phyloP scores from a whole-genome alignment of 2,329 filamentous ascomycete species.

The Aspergillus viridinutans region DNA sequence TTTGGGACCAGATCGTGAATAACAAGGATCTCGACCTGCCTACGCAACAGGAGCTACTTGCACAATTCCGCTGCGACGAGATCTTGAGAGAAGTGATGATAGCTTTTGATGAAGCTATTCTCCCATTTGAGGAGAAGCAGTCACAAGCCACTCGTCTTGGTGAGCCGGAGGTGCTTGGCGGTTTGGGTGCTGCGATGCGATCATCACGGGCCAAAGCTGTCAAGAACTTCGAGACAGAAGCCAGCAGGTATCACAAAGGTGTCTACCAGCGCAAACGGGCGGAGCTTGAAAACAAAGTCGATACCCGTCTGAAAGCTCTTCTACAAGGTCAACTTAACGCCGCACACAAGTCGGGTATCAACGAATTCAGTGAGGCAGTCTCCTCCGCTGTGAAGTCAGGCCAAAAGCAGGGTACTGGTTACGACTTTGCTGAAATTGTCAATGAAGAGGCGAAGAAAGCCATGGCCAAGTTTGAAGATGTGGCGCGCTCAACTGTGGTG shows the following conservation, averaged over 20 bases:
- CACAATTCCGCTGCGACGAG: conserved; percentile 96
- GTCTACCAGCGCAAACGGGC: conserved; percentile 82
- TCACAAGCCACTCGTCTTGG: conserved; percentile 70
- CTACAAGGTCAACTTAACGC: conserved; percentile 85
- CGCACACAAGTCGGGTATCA: conserved; percentile 82
- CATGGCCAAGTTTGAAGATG: conserved; percentile 68
- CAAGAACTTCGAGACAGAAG: conserved; percentile 82
- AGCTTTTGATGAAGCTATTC: conserved; percentile 75
- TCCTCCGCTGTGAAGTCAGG: conserved; percentile 81
- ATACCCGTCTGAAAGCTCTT: conserved; percentile 79
- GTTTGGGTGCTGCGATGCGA: conserved; percentile 71
- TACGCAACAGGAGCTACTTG: conserved; percentile 92
- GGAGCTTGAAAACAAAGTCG: conserved; percentile 82
- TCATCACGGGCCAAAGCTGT: conserved; percentile 67
- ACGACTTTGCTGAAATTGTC: conserved; percentile 96
- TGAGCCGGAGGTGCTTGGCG: conserved; percentile 65
- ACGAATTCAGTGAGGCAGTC: conserved; percentile 82
- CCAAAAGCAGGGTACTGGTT: conserved; percentile 83
- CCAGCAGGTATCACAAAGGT: conserved; percentile 92
- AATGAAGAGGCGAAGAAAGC: conserved; percentile 73
- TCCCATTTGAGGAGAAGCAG: conserved; percentile 82
- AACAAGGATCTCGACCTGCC: conserved; percentile 98
- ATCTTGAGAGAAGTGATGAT: conserved; percentile 85
- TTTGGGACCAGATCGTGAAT: conserved; percentile 98
- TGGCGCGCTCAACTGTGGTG: conserved; percentile 70